Percentiles rank a stretch among this genome's conserved stretches.
Evolutionary conservation across 148 eudicot genomes (phyloP).

Genomic region (Fagopyrum homotropicum): DNA sequence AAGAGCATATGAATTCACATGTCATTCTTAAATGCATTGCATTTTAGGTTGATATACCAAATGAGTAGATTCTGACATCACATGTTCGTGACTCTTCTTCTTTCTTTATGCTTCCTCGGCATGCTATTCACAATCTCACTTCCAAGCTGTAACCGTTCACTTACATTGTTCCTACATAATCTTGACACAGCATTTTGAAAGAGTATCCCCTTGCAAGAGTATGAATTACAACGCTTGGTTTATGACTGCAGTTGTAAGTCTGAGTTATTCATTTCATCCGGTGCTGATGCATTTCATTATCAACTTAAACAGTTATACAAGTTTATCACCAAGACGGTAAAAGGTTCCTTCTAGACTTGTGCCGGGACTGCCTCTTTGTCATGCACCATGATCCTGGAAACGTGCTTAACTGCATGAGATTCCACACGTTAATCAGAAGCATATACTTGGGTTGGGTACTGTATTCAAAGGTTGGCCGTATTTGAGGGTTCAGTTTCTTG

Average conservation of each 20-base stretch:
- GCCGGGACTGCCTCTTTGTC: constrained; percentile 52
- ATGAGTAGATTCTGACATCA: no score
- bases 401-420: constrained; percentile 66
- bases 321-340: constrained; percentile 40
- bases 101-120: no score
- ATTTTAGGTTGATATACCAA: no score
- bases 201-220: background rate
- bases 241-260: background rate
- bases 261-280: background rate
- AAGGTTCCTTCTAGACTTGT: constrained; percentile 37
- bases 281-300: background rate
- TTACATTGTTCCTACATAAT: no score
- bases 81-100: no score
- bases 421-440: background rate
- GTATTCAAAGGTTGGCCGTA: background rate
- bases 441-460: background rate
- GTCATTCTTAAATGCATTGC: no score
- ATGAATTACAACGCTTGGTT: background rate
- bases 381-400: constrained; percentile 72
- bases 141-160: no score
- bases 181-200: background rate
- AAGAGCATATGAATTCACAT: no score
- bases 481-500: background rate
- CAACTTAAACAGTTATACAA: background rate
- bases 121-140: no score